Conservation (phyloP, 2,329 filamentous ascomycete genomes). For the Chaetomium sp. region DNA sequence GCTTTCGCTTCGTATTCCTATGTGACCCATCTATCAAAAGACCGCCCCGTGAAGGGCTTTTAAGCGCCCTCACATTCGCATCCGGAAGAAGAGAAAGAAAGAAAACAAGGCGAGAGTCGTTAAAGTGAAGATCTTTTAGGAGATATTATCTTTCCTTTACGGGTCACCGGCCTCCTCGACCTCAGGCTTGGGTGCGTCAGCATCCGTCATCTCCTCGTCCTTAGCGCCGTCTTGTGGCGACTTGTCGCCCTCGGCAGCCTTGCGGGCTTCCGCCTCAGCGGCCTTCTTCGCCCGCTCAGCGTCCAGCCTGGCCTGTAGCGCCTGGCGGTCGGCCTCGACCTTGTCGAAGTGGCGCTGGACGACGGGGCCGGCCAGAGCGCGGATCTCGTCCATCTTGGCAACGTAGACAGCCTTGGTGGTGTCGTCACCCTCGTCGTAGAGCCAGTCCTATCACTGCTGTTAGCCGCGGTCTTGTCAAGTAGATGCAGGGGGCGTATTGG, state of each 20-base stretch:
- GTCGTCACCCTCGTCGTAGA: slow-evolving; percentile 97
- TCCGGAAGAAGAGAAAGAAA: slow-evolving; percentile 15
- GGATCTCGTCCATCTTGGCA: slow-evolving; percentile 94
- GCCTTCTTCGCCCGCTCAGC: slow-evolving; percentile 76
- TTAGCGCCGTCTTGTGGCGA: slow-evolving; percentile 48
- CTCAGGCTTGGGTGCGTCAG: slow-evolving; percentile 56
- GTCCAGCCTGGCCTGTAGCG: slow-evolving; percentile 73
- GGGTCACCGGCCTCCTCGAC: slow-evolving; percentile 46
- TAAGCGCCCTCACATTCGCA: slow-evolving; percentile 17
- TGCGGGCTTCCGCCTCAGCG: slow-evolving; percentile 57
- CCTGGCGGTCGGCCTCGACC: slow-evolving; percentile 81
- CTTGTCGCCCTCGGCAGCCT: slow-evolving; percentile 56
- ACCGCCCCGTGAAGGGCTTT: slow-evolving; percentile 26
- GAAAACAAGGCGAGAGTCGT: slow-evolving; percentile 10
- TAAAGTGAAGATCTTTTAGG: not conserved
- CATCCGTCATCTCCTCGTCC: slow-evolving; percentile 67
- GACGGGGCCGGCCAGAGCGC: slow-evolving; percentile 85
- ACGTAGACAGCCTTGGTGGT: slow-evolving; percentile 91
- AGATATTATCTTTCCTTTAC: slow-evolving; percentile 15
- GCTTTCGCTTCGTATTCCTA: slow-evolving; percentile 34
- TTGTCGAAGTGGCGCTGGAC: slow-evolving; percentile 95
- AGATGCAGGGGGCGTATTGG: not conserved
- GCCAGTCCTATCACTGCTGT: slow-evolving; percentile 74
- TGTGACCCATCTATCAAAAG: slow-evolving; percentile 33
- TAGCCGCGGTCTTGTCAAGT: slow-evolving; percentile 23